These are phyloP conservation scores for Alternaria conjuncta DNA, from an alignment of 2,329 filamentous ascomycete species.

Conservation along the genomic window DNA sequence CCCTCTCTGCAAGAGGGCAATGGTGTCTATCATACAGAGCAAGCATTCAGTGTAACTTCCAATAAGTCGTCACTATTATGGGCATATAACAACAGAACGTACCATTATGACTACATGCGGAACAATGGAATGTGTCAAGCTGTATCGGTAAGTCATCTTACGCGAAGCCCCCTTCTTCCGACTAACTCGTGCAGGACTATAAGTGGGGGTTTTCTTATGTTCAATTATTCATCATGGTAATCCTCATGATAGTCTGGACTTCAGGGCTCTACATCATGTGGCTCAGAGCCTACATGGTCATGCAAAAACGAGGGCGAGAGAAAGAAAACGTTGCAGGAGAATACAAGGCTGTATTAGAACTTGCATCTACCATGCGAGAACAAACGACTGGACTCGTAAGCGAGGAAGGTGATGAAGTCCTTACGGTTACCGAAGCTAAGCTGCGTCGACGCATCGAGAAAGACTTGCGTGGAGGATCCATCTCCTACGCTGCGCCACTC, in stretches of 20 bases:
- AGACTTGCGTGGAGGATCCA: constrained; percentile 19
- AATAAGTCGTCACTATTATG: background rate
- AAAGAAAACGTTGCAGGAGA: constrained; percentile 18
- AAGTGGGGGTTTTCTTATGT: constrained; percentile 36
- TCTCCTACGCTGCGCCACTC: constrained; percentile 13
- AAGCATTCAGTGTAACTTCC: no score
- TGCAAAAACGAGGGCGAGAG: constrained; percentile 8
- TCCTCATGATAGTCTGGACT: constrained; percentile 24
- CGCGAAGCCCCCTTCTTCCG: background rate
- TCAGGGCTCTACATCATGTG: constrained; percentile 24
- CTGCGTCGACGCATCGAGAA: constrained; percentile 4
- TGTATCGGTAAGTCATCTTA: background rate
- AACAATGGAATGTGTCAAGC: constrained; percentile 19
- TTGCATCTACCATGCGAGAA: constrained; percentile 23
- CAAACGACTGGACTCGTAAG: constrained; percentile 1
- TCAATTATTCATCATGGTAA: constrained; percentile 23
- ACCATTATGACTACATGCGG: background rate
- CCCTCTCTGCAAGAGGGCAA: background rate
- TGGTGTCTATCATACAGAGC: no score
- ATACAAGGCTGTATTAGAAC: constrained; percentile 27
- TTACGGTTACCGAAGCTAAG: background rate
- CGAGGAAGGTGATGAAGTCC: background rate
- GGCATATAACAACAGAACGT: constrained; percentile 5
- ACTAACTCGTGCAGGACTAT: constrained; percentile 16
- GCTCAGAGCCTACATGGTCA: constrained; percentile 9